phyloP scores from a whole-genome alignment of 306 rosid genomes.

The Heteromeles arbutifolia region DNA sequence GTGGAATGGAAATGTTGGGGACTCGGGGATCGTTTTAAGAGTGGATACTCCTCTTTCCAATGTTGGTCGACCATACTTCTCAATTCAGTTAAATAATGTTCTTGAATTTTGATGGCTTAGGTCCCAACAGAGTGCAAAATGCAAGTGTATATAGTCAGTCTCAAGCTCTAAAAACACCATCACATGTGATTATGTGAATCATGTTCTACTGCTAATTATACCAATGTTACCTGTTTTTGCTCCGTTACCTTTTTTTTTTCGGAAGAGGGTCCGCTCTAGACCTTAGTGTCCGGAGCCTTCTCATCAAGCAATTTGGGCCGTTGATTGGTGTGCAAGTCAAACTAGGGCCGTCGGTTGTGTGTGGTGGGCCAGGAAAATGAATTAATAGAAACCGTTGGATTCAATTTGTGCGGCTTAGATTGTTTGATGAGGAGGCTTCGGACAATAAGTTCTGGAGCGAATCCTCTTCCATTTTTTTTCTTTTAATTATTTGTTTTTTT shows the following conservation, averaged over 20 bases:
- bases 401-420: too few relatives aligned
- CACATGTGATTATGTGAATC: conserved; percentile 12
- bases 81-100: conserved; percentile 85
- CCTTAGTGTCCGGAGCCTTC: too few relatives aligned
- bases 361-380: too few relatives aligned
- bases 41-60: conserved; percentile 66
- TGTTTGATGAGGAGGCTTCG: too few relatives aligned
- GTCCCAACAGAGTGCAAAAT: conserved; percentile 15
- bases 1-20: conserved; percentile 96
- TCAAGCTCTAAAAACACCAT: conserved; percentile 3
- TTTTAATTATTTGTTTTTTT: background rate
- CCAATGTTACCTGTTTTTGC: conserved; percentile 8
- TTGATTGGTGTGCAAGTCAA: too few relatives aligned
- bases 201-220: conserved; percentile 10
- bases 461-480: too few relatives aligned
- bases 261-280: too few relatives aligned
- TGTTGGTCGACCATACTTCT: conserved; percentile 71
- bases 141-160: conserved; percentile 59
- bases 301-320: too few relatives aligned
- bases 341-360: too few relatives aligned
- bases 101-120: conserved; percentile 55
- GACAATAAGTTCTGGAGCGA: too few relatives aligned
- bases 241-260: background rate
- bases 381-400: too few relatives aligned
- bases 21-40: conserved; percentile 70